Percentiles rank a stretch among this genome's conserved stretches.
Conservation (phyloP, 2,329 filamentous ascomycete genomes). For the Colletotrichum sp. region DNA sequence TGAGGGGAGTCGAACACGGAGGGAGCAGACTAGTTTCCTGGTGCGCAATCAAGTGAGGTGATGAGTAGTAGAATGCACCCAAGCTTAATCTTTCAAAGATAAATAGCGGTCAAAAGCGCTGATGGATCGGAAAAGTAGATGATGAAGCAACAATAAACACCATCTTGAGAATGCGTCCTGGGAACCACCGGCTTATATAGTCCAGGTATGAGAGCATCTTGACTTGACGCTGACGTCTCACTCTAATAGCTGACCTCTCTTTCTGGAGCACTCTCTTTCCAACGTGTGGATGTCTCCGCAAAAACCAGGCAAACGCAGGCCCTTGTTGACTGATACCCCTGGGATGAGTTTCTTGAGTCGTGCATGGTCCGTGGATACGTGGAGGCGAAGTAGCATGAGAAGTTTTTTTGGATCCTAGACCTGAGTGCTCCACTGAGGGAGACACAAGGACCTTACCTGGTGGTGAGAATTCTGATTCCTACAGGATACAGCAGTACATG, state of each 20-base stretch:
- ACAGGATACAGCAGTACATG: background rate
- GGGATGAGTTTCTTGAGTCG: constrained; percentile 21
- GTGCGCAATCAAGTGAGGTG: background rate
- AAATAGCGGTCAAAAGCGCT: background rate
- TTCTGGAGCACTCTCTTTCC: background rate
- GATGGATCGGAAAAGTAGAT: background rate
- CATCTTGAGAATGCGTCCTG: background rate
- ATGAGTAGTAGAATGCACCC: background rate
- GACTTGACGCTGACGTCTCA: constrained; percentile 18
- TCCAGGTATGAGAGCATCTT: constrained; percentile 5
- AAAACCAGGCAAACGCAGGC: constrained; percentile 23
- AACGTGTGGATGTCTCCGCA: constrained; percentile 15
- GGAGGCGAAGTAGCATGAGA: constrained; percentile 21
- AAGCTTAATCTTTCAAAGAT: background rate
- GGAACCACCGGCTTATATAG: constrained; percentile 5
- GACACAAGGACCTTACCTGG: constrained; percentile 13
- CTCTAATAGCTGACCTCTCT: background rate
- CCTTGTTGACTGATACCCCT: constrained; percentile 8
- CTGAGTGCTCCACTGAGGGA: constrained; percentile 3
- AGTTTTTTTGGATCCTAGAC: constrained; percentile 17
- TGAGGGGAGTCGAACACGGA: background rate
- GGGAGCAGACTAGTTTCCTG: background rate
- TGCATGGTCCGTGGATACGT: constrained; percentile 20
- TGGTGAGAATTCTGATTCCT: background rate
- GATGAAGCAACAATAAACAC: background rate